Conservation (phyloP, 2,329 filamentous ascomycete species). For the Westerdykella sp. region DNA sequence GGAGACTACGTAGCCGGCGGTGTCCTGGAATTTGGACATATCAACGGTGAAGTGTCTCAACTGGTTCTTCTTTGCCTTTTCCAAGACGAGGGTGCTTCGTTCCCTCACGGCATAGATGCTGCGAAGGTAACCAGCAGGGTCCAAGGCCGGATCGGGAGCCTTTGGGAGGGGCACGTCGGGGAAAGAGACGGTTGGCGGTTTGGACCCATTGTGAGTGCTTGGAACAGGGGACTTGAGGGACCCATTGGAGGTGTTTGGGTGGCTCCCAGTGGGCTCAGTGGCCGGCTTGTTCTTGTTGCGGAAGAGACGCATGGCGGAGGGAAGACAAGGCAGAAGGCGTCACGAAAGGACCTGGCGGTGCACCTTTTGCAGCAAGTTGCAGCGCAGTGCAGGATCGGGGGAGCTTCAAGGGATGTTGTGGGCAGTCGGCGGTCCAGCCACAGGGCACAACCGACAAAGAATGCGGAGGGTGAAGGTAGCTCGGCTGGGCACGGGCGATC, state of each 20-base stretch:
- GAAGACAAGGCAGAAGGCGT: slow-evolving; percentile 2
- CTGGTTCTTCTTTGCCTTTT: slow-evolving; percentile 70
- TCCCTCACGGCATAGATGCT: slow-evolving; percentile 86
- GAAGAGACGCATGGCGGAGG: slow-evolving; percentile 46
- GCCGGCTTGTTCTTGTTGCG: slow-evolving; percentile 43
- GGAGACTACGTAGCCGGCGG: slow-evolving; percentile 79
- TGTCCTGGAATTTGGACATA: slow-evolving; percentile 73
- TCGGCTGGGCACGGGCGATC: not conserved
- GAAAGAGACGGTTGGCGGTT: slow-evolving; percentile 41
- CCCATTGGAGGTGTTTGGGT: slow-evolving; percentile 42
- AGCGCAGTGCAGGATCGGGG: not conserved
- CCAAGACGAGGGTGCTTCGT: slow-evolving; percentile 63
- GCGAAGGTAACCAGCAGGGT: slow-evolving; percentile 84
- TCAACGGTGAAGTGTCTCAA: slow-evolving; percentile 86
- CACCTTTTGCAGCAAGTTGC: not conserved
- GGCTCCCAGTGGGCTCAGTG: slow-evolving; percentile 30
- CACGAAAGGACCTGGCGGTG: slow-evolving; percentile 1
- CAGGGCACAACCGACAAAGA: slow-evolving; percentile 7
- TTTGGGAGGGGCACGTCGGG: slow-evolving; percentile 75
- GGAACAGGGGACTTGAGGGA: slow-evolving; percentile 48
- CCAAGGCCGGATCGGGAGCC: slow-evolving; percentile 78
- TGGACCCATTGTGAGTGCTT: slow-evolving; percentile 34
- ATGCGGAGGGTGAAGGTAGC: slow-evolving; percentile 1
- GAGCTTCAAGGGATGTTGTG: slow-evolving; percentile 1
- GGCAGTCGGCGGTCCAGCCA: slow-evolving; percentile 7